Evolutionary conservation across 768 basidiomycete species (phyloP).

Genomic region (Mycena alexandri): DNA sequence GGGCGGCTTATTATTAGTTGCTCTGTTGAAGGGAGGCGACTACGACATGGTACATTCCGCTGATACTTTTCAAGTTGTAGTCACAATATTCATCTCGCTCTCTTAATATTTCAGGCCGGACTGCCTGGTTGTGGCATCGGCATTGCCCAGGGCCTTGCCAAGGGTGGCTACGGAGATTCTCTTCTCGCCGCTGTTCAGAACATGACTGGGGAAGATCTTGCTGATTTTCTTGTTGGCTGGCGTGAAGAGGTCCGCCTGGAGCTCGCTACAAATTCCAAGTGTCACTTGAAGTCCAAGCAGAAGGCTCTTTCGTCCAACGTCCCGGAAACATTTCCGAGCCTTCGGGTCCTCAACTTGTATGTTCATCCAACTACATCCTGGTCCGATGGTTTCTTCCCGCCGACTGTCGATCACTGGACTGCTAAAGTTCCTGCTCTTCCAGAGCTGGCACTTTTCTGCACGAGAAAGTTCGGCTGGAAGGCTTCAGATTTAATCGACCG

Average conservation of each 20-base stretch:
- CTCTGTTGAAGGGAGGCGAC: conserved; percentile 51
- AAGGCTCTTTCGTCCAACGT: conserved; percentile 12
- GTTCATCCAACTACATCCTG: conserved; percentile 24
- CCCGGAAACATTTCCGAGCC: conserved; percentile 21
- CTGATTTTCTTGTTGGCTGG: conserved; percentile 28
- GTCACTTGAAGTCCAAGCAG: conserved; percentile 10
- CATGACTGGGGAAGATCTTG: conserved; percentile 2
- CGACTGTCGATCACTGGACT: not conserved
- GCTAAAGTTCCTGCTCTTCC: conserved; percentile 22
- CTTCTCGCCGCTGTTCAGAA: conserved; percentile 54
- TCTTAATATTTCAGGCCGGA: conserved; percentile 28
- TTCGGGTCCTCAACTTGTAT: conserved; percentile 24
- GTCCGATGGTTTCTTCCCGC: conserved; percentile 3
- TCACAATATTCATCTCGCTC: too few relatives aligned
- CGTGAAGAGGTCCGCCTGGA: conserved; percentile 19
- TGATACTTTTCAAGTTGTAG: too few relatives aligned
- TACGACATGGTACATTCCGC: conserved; percentile 44
- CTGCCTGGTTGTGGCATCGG: conserved; percentile 60
- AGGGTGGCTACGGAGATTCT: conserved; percentile 68
- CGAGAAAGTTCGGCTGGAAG: conserved; percentile 32
- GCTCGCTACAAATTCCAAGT: conserved; percentile 30
- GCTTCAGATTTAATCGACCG: not conserved
- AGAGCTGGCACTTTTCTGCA: conserved; percentile 19
- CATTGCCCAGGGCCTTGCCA: conserved; percentile 70
- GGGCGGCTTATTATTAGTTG: conserved; percentile 50